Conservation (phyloP, 208 protist species). For the Herpetomonas samuelpessoai region DNA sequence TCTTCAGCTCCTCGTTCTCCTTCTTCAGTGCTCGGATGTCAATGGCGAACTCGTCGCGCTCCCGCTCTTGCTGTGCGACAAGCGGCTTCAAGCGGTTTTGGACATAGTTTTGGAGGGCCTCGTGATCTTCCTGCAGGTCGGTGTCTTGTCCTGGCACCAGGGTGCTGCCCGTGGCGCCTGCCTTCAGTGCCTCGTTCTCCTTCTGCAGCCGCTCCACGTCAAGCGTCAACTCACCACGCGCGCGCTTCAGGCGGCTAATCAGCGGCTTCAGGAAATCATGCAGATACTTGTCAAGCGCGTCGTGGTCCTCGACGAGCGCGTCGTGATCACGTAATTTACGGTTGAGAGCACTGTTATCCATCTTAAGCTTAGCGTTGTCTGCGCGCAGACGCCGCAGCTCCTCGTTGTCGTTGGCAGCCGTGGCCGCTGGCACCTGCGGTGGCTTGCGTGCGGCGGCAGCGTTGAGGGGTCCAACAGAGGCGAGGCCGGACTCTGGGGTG, state of each 20-base stretch:
- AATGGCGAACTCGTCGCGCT: no score
- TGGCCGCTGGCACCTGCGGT: no score
- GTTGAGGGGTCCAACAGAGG: background rate
- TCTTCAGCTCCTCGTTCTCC: conserved; percentile 11
- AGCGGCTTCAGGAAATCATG: background rate
- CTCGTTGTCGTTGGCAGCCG: background rate
- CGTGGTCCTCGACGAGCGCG: background rate
- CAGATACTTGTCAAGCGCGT: conserved; percentile 1
- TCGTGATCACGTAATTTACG: no score
- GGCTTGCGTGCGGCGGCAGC: background rate
- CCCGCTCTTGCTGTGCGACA: no score
- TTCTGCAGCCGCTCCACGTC: background rate
- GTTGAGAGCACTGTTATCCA: background rate
- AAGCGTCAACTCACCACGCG: background rate
- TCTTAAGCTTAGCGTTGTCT: background rate
- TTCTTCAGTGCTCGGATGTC: conserved; percentile 11
- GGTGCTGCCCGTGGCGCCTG: background rate
- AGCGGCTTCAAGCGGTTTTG: no score
- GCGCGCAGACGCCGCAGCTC: background rate
- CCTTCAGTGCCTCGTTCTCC: background rate
- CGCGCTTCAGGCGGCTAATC: background rate
- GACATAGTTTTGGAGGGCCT: background rate
- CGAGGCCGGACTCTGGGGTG: background rate
- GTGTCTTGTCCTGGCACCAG: background rate
- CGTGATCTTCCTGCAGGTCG: background rate